Conservation (phyloP, 148 eudicot species). For the Camellia japonica region DNA sequence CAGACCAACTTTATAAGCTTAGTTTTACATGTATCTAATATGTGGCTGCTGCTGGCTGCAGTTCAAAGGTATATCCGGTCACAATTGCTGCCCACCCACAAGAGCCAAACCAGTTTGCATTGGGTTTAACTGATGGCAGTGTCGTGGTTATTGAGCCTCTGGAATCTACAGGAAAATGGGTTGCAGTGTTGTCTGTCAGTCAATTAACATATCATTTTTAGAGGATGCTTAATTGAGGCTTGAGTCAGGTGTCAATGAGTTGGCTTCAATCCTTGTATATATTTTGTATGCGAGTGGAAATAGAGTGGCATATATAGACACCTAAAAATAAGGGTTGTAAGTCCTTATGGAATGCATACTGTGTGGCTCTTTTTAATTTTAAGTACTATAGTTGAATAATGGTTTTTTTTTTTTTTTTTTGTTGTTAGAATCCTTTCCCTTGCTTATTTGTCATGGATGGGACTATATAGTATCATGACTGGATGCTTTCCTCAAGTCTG, state of each 20-base stretch:
- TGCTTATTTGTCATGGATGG: too few relatives aligned
- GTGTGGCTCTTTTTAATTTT: too few relatives aligned
- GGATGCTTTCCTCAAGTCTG: background rate
- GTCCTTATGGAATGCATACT: background rate
- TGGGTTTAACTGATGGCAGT: conserved; percentile 36
- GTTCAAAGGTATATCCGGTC: conserved; percentile 24
- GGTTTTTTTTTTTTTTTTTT: too few relatives aligned
- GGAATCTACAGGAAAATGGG: conserved; percentile 48
- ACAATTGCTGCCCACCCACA: conserved; percentile 44
- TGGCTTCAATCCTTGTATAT: background rate
- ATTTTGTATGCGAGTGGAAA: conserved; percentile 1
- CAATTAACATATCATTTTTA: background rate
- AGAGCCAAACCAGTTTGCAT: conserved; percentile 42
- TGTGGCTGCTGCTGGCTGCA: conserved; percentile 16
- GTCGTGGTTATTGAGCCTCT: conserved; percentile 42
- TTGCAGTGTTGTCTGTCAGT: conserved; percentile 24
- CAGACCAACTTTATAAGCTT: background rate
- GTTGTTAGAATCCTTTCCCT: background rate
- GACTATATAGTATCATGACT: background rate
- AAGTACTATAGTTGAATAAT: too few relatives aligned
- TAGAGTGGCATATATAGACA: background rate
- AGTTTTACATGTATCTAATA: background rate
- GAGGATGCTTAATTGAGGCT: too few relatives aligned
- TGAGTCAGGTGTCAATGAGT: background rate
- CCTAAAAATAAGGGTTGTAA: background rate